phyloP scores from a whole-genome alignment of 768 basidiomycete genomes.

The Mycena rebaudengoi region DNA sequence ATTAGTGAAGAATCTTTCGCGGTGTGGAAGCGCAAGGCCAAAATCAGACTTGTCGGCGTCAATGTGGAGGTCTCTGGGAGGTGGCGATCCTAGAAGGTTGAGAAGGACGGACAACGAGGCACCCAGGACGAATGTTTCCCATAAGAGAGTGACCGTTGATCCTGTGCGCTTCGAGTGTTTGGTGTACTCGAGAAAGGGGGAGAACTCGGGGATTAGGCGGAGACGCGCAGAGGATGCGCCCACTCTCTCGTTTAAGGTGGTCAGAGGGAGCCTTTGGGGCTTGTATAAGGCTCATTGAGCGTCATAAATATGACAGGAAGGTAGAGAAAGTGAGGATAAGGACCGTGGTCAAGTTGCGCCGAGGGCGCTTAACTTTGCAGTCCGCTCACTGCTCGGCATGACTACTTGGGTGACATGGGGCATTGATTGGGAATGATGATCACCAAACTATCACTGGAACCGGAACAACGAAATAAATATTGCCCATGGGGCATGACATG shows the following conservation, averaged over 20 bases:
- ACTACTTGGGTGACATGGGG: no score
- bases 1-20: conserved; percentile 39
- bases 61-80: conserved; percentile 37
- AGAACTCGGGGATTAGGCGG: conserved; percentile 45
- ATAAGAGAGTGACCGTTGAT: conserved; percentile 42
- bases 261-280: conserved; percentile 48
- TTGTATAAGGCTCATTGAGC: conserved; percentile 32
- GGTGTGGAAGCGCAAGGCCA: conserved; percentile 36
- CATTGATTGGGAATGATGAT: no score
- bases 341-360: conserved; percentile 27
- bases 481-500: no score
- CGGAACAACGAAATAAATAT: no score
- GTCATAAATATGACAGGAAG: conserved; percentile 24
- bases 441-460: no score
- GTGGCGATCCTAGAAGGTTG: conserved; percentile 47
- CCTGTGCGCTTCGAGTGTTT: conserved; percentile 33
- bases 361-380: no score
- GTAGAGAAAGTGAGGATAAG: conserved; percentile 19
- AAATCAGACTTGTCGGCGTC: conserved; percentile 41
- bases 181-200: conserved; percentile 44
- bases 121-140: conserved; percentile 48
- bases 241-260: conserved; percentile 45
- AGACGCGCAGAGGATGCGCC: conserved; percentile 48
- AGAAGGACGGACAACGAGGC: conserved; percentile 46
- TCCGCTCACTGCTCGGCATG: conserved; percentile 21